These are phyloP conservation scores for Hyphopichia pseudoburtonii DNA, from an alignment of 1,139 yeast genomes.

Conservation along the genomic window DNA sequence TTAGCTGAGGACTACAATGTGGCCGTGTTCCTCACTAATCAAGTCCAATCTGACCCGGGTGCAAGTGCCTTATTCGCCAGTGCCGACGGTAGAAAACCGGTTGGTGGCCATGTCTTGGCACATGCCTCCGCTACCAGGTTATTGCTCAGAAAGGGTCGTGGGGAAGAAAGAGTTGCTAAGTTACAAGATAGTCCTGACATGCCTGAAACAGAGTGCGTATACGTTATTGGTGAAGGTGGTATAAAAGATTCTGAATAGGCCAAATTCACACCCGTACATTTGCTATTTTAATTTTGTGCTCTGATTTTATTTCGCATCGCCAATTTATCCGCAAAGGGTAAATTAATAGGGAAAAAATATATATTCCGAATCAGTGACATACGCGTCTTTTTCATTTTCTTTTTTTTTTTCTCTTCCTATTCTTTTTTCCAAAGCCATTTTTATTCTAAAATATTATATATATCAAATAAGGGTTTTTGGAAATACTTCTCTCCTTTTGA, in stretches of 20 bases:
- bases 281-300: too few relatives aligned
- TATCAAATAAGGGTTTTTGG: too few relatives aligned
- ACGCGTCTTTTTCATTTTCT: slow-evolving; percentile 13
- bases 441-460: too few relatives aligned
- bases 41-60: slow-evolving; percentile 69
- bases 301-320: neutral
- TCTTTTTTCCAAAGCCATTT: neutral
- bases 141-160: slow-evolving; percentile 58
- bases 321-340: slow-evolving; percentile 26
- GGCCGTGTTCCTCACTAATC: slow-evolving; percentile 61
- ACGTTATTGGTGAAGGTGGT: slow-evolving; percentile 53
- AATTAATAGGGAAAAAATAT: slow-evolving; percentile 13
- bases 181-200: slow-evolving; percentile 64
- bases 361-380: neutral
- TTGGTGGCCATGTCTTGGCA: slow-evolving; percentile 65
- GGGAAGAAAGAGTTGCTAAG: slow-evolving; percentile 65
- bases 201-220: slow-evolving; percentile 59
- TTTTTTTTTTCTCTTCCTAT: neutral
- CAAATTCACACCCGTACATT: neutral
- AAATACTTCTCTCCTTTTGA: too few relatives aligned
- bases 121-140: slow-evolving; percentile 66
- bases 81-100: slow-evolving; percentile 65
- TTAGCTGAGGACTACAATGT: slow-evolving; percentile 60
- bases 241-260: slow-evolving; percentile 43
- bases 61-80: slow-evolving; percentile 64